Percentiles rank a stretch among this genome's conserved stretches.
phyloP scores from a whole-genome alignment of 805 yeast species.

The Kodamaea restingae region DNA sequence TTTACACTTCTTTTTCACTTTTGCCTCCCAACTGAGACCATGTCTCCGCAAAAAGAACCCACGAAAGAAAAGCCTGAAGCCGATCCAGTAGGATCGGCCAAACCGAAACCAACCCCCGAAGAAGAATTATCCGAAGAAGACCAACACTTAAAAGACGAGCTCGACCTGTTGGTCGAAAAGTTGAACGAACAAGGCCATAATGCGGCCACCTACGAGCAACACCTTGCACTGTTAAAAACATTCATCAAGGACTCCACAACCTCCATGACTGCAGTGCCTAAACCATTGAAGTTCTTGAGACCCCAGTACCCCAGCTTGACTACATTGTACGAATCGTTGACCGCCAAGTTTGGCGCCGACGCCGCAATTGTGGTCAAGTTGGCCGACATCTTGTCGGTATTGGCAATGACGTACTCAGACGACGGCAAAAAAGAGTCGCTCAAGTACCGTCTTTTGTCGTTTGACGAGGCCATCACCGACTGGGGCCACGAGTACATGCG shows the following conservation, averaged over 20 bases:
- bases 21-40: conserved; percentile 2
- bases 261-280: conserved; percentile 99
- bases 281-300: conserved; percentile 91
- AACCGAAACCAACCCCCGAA: conserved; percentile 37
- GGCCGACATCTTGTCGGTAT: conserved; percentile 86
- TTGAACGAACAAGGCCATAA: conserved; percentile 50
- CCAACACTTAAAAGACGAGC: conserved; percentile 76
- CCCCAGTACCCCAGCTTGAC: conserved; percentile 77
- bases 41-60: conserved; percentile 9
- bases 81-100: conserved; percentile 5
- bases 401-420: conserved; percentile 92
- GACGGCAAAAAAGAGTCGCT: conserved; percentile 75
- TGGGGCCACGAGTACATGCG: conserved; percentile 99
- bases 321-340: conserved; percentile 66
- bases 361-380: conserved; percentile 48
- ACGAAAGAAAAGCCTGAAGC: conserved; percentile 5
- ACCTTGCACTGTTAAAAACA: conserved; percentile 68
- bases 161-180: conserved; percentile 82
- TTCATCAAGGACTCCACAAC: conserved; percentile 90
- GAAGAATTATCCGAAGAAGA: conserved; percentile 95
- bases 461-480: conserved; percentile 56
- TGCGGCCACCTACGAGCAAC: conserved; percentile 48
- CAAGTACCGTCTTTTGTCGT: conserved; percentile 66
- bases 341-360: conserved; percentile 21
- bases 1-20: background rate